phyloP scores from a whole-genome alignment of 164 flowering plant species.

The Platanus orientalis region DNA sequence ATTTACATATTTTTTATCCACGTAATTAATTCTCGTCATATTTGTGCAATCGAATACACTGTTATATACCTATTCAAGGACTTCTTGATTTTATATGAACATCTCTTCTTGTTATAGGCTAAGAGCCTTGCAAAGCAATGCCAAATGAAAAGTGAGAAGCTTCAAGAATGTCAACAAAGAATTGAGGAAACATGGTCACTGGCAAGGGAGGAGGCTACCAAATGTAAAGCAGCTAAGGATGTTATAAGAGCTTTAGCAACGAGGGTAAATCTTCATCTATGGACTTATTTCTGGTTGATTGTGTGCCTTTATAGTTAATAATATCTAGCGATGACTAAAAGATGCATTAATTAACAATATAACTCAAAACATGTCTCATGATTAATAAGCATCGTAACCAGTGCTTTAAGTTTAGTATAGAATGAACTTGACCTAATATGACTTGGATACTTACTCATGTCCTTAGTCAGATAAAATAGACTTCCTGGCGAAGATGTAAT shows the following conservation, averaged over 20 bases:
- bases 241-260: slow-evolving; percentile 50
- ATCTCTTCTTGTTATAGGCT: slow-evolving; percentile 25
- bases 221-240: slow-evolving; percentile 69
- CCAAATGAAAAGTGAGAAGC: slow-evolving; percentile 34
- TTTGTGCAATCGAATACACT: too few species aligned
- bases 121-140: slow-evolving; percentile 41
- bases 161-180: slow-evolving; percentile 42
- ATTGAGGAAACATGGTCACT: slow-evolving; percentile 46
- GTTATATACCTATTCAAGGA: too few species aligned
- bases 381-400: not conserved
- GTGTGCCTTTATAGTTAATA: too few species aligned
- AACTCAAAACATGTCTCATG: not conserved
- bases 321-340: too few species aligned
- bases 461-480: too few species aligned
- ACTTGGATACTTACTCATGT: too few species aligned
- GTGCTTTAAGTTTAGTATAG: not conserved
- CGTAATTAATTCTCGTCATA: too few species aligned
- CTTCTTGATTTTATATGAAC: slow-evolving; percentile 1
- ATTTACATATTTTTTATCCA: too few species aligned
- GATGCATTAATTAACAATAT: not conserved
- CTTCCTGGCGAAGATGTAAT: too few species aligned
- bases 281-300: not conserved
- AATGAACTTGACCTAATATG: too few species aligned
- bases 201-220: slow-evolving; percentile 63
- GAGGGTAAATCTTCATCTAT: slow-evolving; percentile 28